These are phyloP conservation scores for Insectozyma bohioensis DNA, from an alignment of 1,139 yeast genomes.

Conservation along the genomic window DNA sequence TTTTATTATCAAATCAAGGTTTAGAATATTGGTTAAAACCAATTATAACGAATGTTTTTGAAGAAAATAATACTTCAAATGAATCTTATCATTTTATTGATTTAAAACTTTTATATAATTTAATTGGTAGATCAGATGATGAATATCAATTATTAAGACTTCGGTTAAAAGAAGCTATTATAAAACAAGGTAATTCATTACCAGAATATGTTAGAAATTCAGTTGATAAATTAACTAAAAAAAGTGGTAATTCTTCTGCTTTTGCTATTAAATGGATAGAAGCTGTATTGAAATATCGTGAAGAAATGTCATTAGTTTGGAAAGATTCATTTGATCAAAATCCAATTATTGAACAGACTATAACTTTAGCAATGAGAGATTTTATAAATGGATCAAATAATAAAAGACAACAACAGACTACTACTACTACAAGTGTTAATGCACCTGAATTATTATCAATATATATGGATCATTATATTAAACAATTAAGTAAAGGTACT, in stretches of 20 bases:
- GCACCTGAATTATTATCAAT: conserved; percentile 75
- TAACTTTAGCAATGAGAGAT: conserved; percentile 62
- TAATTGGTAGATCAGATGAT: conserved; percentile 55
- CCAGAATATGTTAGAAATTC: conserved; percentile 29
- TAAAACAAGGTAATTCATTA: conserved; percentile 35
- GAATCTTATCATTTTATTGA: conserved; percentile 19
- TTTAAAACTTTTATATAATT: conserved; percentile 47
- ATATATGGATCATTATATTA: conserved; percentile 71
- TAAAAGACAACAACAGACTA: conserved; percentile 14
- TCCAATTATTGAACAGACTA: conserved; percentile 49
- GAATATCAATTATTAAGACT: conserved; percentile 50
- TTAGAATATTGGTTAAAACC: conserved; percentile 54
- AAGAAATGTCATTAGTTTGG: conserved; percentile 51
- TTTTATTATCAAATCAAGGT: conserved; percentile 55
- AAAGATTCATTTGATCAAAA: conserved; percentile 50
- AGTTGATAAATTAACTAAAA: conserved; percentile 11
- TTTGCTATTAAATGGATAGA: conserved; percentile 75
- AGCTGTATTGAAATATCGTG: conserved; percentile 52
- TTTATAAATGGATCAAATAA: conserved; percentile 48
- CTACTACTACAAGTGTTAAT: conserved; percentile 26
- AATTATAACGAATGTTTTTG: conserved; percentile 21
- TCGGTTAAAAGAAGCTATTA: conserved; percentile 50
- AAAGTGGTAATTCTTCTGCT: conserved; percentile 17
- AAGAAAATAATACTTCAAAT: conserved; percentile 13
- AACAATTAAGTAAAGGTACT: conserved; percentile 51